These are phyloP conservation scores for Starmerella floris DNA, from an alignment of 805 yeast species.

Conservation along the genomic window DNA sequence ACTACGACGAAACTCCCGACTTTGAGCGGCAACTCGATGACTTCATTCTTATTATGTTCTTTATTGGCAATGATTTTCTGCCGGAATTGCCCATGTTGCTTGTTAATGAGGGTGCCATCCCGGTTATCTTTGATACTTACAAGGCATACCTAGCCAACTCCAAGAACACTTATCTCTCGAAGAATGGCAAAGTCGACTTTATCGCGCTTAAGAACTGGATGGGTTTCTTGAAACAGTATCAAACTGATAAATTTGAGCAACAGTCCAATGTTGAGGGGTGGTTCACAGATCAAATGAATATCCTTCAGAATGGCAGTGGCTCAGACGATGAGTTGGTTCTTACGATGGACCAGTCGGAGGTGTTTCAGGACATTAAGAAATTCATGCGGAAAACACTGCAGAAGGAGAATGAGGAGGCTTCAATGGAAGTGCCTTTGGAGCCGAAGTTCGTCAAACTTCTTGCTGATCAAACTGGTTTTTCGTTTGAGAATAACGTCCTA, in stretches of 20 bases:
- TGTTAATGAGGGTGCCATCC: conserved; percentile 91
- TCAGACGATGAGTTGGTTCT: conserved; percentile 39
- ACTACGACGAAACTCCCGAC: conserved; percentile 51
- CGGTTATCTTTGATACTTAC: conserved; percentile 78
- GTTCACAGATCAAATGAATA: conserved; percentile 73
- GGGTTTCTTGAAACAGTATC: conserved; percentile 61
- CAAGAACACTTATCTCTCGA: conserved; percentile 73
- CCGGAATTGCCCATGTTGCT: conserved; percentile 92
- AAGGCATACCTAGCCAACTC: conserved; percentile 50
- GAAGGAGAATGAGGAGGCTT: conserved; percentile 11
- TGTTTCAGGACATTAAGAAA: conserved; percentile 38
- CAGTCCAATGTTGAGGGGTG: conserved; percentile 72
- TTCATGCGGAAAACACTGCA: conserved; percentile 32
- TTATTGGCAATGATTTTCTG: conserved; percentile 94
- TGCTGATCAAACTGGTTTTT: conserved; percentile 30
- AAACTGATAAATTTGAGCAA: conserved; percentile 72
- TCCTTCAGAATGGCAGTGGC: conserved; percentile 15
- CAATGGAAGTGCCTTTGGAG: conserved; percentile 20
- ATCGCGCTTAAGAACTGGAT: conserved; percentile 63
- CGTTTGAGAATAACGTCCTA: conserved; percentile 41
- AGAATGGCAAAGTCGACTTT: conserved; percentile 68
- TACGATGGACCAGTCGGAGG: conserved; percentile 47
- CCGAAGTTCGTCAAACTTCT: conserved; percentile 20
- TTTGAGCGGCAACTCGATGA: conserved; percentile 89
- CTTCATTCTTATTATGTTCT: conserved; percentile 79